Conservation (phyloP, 495 filamentous ascomycete genomes). For the Penicillium pancosmium region DNA sequence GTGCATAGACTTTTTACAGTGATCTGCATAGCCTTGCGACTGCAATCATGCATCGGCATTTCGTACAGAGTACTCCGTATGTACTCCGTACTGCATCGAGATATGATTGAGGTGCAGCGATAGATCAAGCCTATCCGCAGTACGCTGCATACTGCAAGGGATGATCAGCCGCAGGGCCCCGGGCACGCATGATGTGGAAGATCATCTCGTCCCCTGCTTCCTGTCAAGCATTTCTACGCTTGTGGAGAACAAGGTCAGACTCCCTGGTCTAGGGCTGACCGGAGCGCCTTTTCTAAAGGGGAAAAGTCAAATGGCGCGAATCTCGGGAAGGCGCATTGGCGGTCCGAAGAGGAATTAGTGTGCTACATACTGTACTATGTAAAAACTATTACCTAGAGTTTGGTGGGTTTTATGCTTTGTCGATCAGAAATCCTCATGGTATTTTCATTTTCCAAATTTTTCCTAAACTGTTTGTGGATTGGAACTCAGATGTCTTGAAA, state of each 20-base stretch:
- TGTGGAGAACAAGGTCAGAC: background rate
- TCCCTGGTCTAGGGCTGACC: slow-evolving; percentile 1
- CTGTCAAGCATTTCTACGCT: slow-evolving; percentile 20
- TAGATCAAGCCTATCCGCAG: slow-evolving; percentile 13
- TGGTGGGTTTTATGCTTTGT: no score
- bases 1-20: background rate
- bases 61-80: background rate
- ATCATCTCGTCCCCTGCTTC: slow-evolving; percentile 20
- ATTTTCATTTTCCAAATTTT: no score
- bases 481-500: no score
- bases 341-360: background rate
- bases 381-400: no score
- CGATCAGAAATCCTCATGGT: no score
- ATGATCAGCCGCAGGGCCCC: slow-evolving; percentile 15
- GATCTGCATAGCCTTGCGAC: background rate
- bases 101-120: slow-evolving; percentile 14
- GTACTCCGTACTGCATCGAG: slow-evolving; percentile 8
- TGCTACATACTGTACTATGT: no score
- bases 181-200: slow-evolving; percentile 11
- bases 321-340: slow-evolving; percentile 9
- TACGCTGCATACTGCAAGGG: slow-evolving; percentile 19
- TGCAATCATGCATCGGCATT: background rate
- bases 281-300: background rate
- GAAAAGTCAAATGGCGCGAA: slow-evolving; percentile 6
- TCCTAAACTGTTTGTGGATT: no score